Evolutionary conservation across 2,329 filamentous ascomycete genomes (phyloP), one percentile per base, ranked within the genome.

Genomic region (Sclerotinia nivalis): DNA sequence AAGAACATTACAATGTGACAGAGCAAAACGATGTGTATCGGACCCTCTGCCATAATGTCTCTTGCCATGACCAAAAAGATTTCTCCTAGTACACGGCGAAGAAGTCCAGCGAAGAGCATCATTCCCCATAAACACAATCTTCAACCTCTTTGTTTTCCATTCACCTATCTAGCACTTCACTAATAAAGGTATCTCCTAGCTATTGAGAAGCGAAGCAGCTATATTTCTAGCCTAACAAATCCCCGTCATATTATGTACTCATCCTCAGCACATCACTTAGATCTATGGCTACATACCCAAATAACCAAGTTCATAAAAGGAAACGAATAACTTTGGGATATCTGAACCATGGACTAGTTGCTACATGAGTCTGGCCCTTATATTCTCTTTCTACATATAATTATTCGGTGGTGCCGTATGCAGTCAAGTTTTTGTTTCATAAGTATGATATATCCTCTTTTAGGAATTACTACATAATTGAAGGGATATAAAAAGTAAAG

Each of bases 121-220:
- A n/a, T 6, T 45, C 9, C 37, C 58, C 15, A 67, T 72, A 28
- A 74, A 74, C 55, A 7, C 5, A 9, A 20, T 59, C 15, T 28
- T 75, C 31, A 31, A 47, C 8, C 65, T 66, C 7, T 40, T 40
- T 28, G 54, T 72, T 12, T 74, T 75, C 59, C 56, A 75, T 73
- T 13, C 70, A 71, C 34, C 71, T 73, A 2, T 58, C 54, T 2
- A 72, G 74, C 55, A 67, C 72, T 12, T 69, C 71, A 20, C 62
- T 20, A 50, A 15, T 7, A 37, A 8, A 15, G 4, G 0, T 25
- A 1, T 28, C 45, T 49, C 15, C 2, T 18, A 10, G 13, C 20
- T 4, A 5, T 13, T 25, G 25, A 62, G 54, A 62, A 62, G 20
- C 22, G 3, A 37, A 18, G 45, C 10, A 20, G 12, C 22, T 20